Evolutionary conservation across 2,329 filamentous ascomycete species (phyloP).

Genomic region (Clarireedia sp.): DNA sequence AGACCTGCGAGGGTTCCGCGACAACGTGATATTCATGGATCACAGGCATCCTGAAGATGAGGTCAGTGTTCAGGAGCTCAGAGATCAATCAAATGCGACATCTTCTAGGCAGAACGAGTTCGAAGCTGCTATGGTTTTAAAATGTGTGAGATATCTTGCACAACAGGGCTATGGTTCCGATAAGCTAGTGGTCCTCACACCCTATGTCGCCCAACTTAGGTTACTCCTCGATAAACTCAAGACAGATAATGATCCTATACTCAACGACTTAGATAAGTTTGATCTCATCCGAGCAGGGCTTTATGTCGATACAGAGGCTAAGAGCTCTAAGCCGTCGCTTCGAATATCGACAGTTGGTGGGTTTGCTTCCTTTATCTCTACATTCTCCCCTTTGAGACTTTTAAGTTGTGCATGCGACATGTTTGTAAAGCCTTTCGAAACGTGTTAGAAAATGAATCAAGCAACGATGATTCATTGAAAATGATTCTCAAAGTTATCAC

Average conservation of each 20-base stretch:
- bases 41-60: constrained; percentile 48
- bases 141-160: constrained; percentile 55
- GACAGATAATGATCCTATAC: constrained; percentile 51
- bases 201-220: constrained; percentile 62
- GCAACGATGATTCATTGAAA: no score
- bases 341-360: constrained; percentile 62
- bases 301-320: constrained; percentile 39
- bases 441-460: no score
- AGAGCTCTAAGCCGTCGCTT: constrained; percentile 44
- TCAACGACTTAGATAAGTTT: constrained; percentile 61
- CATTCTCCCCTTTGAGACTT: no score
- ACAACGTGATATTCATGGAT: constrained; percentile 58
- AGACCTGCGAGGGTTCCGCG: constrained; percentile 46
- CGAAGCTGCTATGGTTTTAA: constrained; percentile 59
- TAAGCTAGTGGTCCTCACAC: constrained; percentile 60
- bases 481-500: no score
- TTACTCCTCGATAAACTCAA: constrained; percentile 46
- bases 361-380: constrained; percentile 19
- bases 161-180: constrained; percentile 64
- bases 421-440: no score
- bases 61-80: constrained; percentile 38
- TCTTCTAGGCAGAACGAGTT: constrained; percentile 55
- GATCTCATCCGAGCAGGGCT: constrained; percentile 58
- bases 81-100: constrained; percentile 37
- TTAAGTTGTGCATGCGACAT: no score